phyloP scores from a whole-genome alignment of 2,329 filamentous ascomycete species.

The Aspergillus sp. region DNA sequence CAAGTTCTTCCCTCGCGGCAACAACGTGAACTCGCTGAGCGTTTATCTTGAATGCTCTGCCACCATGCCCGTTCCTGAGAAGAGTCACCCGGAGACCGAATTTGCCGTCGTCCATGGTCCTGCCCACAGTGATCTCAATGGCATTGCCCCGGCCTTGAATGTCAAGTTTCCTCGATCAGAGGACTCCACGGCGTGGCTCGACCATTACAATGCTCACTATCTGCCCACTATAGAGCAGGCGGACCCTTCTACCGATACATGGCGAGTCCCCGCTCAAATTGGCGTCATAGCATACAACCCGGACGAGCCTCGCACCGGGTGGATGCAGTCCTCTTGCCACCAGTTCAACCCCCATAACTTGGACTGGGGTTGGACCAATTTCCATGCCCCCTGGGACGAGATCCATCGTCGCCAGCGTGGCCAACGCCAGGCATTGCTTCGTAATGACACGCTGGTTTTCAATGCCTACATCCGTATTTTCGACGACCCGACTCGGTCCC shows the following conservation, averaged over 20 bases:
- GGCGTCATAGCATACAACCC: constrained; percentile 65
- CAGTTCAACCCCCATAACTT: constrained; percentile 59
- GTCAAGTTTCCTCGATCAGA: constrained; percentile 28
- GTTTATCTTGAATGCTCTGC: constrained; percentile 63
- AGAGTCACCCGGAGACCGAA: constrained; percentile 36
- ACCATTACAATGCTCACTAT: constrained; percentile 31
- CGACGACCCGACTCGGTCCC: constrained; percentile 58
- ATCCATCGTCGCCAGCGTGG: constrained; percentile 58
- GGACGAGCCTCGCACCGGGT: constrained; percentile 58
- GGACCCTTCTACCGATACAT: constrained; percentile 26
- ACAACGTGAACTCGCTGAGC: constrained; percentile 58
- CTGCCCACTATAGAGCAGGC: constrained; percentile 13
- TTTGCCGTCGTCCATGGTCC: constrained; percentile 42
- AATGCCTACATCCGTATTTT: constrained; percentile 62
- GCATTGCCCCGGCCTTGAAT: constrained; percentile 31
- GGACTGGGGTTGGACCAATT: constrained; percentile 66
- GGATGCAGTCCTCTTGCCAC: constrained; percentile 57
- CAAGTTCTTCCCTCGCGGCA: constrained; percentile 64
- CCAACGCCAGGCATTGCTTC: constrained; percentile 59
- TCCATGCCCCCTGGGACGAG: constrained; percentile 58
- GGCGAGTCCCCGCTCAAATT: constrained; percentile 59
- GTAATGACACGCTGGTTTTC: constrained; percentile 61
- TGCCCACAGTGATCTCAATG: constrained; percentile 36
- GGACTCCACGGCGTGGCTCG: constrained; percentile 30
- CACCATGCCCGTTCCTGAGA: constrained; percentile 43